A percentile compares a stretch with the other conserved stretches of the same genome.
Evolutionary conservation across 2,329 filamentous ascomycete species (phyloP).

Genomic region (Sphaerulina musiva): DNA sequence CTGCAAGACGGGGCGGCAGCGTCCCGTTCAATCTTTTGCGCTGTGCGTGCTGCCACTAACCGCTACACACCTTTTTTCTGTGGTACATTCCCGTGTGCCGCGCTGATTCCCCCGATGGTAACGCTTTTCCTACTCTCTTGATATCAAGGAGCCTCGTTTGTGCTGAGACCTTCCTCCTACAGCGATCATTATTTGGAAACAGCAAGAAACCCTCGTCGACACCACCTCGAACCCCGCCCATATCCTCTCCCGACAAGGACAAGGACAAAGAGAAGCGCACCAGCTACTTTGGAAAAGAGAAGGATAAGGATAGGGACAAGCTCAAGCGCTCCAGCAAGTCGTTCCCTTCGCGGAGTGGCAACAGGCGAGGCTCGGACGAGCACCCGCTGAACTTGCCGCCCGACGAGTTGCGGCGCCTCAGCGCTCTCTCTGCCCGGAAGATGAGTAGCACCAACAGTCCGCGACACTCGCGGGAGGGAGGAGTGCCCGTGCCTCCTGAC

Average conservation of each 20-base stretch:
- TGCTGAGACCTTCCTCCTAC: slow-evolving; percentile 1
- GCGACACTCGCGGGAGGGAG: slow-evolving; percentile 21
- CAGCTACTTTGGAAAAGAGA: slow-evolving; percentile 24
- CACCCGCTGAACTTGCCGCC: slow-evolving; percentile 81
- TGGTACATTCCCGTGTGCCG: not conserved
- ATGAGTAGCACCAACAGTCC: slow-evolving; percentile 21
- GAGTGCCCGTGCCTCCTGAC: slow-evolving; percentile 18
- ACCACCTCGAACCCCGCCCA: not conserved
- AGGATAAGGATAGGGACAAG: slow-evolving; percentile 24
- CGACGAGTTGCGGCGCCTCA: slow-evolving; percentile 75
- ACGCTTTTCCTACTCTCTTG: not conserved
- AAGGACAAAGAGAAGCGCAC: slow-evolving; percentile 20
- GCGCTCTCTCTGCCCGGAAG: slow-evolving; percentile 45
- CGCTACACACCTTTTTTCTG: not conserved
- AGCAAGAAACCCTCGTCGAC: slow-evolving; percentile 7
- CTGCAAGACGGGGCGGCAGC: not conserved
- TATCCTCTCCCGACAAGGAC: not conserved
- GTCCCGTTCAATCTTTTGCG: not conserved
- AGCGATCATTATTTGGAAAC: slow-evolving; percentile 7
- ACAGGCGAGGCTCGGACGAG: slow-evolving; percentile 47
- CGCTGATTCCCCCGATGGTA: not conserved
- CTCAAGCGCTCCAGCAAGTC: slow-evolving; percentile 22
- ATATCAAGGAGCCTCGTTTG: not conserved
- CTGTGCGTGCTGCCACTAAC: not conserved
- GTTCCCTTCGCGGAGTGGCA: slow-evolving; percentile 30